phyloP scores from a whole-genome alignment of 768 basidiomycete species.

The Gymnopilus dilepis region DNA sequence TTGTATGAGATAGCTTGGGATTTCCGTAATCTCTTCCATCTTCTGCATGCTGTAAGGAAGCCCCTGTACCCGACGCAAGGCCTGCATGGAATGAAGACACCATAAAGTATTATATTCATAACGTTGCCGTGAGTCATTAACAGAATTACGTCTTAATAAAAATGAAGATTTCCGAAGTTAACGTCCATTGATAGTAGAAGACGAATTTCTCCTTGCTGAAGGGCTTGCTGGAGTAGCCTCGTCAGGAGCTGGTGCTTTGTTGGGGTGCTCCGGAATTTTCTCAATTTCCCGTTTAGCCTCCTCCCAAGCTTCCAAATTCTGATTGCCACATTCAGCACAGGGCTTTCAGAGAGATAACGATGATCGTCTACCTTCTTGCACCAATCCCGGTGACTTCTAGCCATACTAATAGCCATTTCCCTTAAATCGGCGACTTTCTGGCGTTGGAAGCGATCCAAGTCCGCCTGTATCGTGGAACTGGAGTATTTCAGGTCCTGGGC shows the following conservation, averaged over 20 bases:
- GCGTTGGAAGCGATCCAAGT: conserved; percentile 96
- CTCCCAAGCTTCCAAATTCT: conserved; percentile 99
- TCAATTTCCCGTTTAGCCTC: conserved; percentile 92
- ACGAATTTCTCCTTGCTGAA: conserved; percentile 63
- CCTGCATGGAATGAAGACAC: conserved; percentile 2
- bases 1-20: background rate
- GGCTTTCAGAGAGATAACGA: conserved; percentile 21
- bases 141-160: conserved; percentile 2
- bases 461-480: conserved; percentile 94
- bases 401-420: conserved; percentile 92
- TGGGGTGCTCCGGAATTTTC: conserved; percentile 91
- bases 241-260: conserved; percentile 55
- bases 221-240: conserved; percentile 39
- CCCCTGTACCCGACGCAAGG: background rate
- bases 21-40: background rate
- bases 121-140: conserved; percentile 4
- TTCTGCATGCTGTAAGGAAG: background rate
- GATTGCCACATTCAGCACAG: conserved; percentile 12
- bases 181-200: conserved; percentile 73
- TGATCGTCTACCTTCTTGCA: conserved; percentile 77
- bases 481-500: conserved; percentile 97
- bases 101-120: conserved; percentile 7
- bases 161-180: conserved; percentile 24
- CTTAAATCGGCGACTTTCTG: conserved; percentile 97
- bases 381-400: conserved; percentile 93